Conservation (phyloP, 345 rosid genomes). For the Salix brachista region DNA sequence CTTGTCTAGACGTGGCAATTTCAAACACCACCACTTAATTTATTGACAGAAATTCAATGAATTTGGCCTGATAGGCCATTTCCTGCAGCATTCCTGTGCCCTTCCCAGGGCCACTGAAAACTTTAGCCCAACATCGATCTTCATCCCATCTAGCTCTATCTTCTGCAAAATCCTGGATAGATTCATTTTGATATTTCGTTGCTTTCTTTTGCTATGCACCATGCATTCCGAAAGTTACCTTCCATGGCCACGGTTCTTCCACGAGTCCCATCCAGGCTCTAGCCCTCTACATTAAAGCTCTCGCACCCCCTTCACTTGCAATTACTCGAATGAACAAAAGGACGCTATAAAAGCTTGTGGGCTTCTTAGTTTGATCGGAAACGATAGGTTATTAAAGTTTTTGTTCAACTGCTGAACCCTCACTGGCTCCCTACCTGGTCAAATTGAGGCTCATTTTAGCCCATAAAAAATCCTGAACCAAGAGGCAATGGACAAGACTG, state of each 20-base stretch:
- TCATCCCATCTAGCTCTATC: neutral
- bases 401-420: neutral
- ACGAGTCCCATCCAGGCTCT: constrained; percentile 1
- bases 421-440: neutral
- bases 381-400: neutral
- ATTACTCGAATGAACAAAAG: neutral
- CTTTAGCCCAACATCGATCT: neutral
- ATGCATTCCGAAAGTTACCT: constrained; percentile 14
- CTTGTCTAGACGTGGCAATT: neutral
- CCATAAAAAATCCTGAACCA: neutral
- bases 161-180: neutral
- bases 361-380: too few relatives aligned
- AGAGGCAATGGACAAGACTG: constrained; percentile 4
- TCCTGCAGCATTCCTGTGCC: neutral
- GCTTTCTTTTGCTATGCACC: constrained; percentile 20
- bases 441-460: neutral
- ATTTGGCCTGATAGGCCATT: neutral
- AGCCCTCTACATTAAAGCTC: neutral
- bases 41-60: neutral
- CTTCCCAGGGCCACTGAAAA: neutral
- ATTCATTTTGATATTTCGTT: neutral
- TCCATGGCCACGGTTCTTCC: constrained; percentile 15
- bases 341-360: neutral
- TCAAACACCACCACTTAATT: neutral
- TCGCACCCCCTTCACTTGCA: neutral